Conservation (phyloP, 148 eudicot genomes). For the Diospyros kaki region DNA sequence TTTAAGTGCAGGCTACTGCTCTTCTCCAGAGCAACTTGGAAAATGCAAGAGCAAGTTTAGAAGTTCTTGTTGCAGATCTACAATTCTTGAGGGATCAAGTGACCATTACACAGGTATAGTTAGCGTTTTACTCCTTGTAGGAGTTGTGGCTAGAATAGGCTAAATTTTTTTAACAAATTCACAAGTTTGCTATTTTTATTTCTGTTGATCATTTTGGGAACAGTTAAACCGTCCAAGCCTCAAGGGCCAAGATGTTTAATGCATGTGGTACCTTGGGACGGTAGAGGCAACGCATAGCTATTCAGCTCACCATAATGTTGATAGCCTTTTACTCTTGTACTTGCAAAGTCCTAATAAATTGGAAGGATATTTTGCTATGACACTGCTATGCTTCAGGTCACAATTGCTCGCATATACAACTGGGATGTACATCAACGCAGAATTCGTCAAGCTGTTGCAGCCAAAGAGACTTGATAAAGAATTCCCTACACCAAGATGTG, state of each 20-base stretch:
- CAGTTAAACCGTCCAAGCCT: background rate
- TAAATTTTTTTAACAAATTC: background rate
- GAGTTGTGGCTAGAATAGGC: background rate
- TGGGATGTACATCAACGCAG: slow-evolving; percentile 97
- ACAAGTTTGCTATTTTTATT: background rate
- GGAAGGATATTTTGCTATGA: background rate
- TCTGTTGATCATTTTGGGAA: background rate
- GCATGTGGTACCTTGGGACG: background rate
- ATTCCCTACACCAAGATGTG: background rate
- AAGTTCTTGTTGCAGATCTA: slow-evolving; percentile 73
- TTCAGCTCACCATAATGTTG: background rate
- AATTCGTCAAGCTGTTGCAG: slow-evolving; percentile 37
- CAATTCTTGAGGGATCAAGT: slow-evolving; percentile 92
- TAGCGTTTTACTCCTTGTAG: background rate
- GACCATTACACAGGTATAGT: slow-evolving; percentile 72
- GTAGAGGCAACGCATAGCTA: background rate
- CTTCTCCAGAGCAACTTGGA: slow-evolving; percentile 79
- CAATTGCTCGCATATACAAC: slow-evolving; percentile 88
- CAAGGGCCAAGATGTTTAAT: background rate
- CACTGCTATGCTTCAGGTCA: slow-evolving; percentile 47
- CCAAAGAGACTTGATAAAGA: slow-evolving; percentile 42
- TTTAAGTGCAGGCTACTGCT: slow-evolving; percentile 53
- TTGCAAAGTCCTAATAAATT: background rate
- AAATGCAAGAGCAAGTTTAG: slow-evolving; percentile 90
- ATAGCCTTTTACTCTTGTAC: background rate